Evolutionary conservation across 768 basidiomycete species (phyloP), one percentile per base, ranked within the genome.

Genomic region (Calvatia gigantea): DNA sequence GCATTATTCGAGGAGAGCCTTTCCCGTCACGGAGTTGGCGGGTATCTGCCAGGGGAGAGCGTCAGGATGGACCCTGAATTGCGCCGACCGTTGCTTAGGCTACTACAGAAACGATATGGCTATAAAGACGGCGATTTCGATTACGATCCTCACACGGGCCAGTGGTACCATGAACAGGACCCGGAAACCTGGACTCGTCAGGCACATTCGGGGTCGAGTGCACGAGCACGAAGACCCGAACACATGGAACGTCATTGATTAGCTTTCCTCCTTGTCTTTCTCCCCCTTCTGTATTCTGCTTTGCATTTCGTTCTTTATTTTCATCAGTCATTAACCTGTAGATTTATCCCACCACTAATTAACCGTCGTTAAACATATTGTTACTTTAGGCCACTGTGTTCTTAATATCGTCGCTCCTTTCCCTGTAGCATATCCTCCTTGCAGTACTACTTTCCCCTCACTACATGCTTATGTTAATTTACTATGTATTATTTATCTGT

Each of bases 111-210:
- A 60, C 80, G 90, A 37, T 94, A 89, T 64, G 80, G 79, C 25
- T 94, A 94, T 69, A 80, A 80, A 52, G 91, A 94, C 67, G 91
- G 91, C 1, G 91, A 94, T 65, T 94, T 94, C 61, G 91, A 94
- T 62, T 80, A 85, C 45, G 80, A 90, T 60, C 69, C 84, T 0
- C 56, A 67, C 38, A 81, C 83, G 0, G 86, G 86, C 11, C 75
- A 79, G 31, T 94, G 91, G 91, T 39, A 76, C 14, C 79, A 80
- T 12, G 85, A 80, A 27, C 87, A 93, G 65, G 85, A 84, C 11
- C 82, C 80, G 39, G 64, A 66, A 17, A 51, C 65, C 19, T 91
- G 89, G 89, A 85, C 89, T 61, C 77, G 79, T 48, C 81, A 80
- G 64, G 75, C 72, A 28, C 72, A 73, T 43, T 65, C 76, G 39